Base-by-base conservation (phyloP, 2,329 filamentous ascomycete genomes). In the Cladosporium sp. region DNA sequence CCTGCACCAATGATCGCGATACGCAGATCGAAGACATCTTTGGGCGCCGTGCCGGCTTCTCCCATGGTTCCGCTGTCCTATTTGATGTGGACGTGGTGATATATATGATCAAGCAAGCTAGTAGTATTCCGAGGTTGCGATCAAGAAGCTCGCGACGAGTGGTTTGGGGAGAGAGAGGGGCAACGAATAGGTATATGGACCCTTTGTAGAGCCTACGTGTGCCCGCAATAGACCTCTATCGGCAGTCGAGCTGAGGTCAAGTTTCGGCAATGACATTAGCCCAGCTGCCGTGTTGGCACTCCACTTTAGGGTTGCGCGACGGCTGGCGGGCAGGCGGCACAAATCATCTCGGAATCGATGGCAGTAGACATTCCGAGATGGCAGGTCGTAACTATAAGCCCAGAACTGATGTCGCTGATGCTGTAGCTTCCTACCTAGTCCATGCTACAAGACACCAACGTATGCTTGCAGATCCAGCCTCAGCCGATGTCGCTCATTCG, bases 1-100 rank as follows among this genome's bases (percentile, higher is more conserved):
- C 74, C 76, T 55, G 75, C 74, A 60, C 76, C 76, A 56, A 76
- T 69, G 58, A 78, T 74, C 69, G 67, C 70, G 26, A 78, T 75
- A 55, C 76, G 71, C 57, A 77, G 66, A 63, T 74, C 73, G 44
- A 76, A 69, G 21, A 76, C 72, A 62, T 74, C 71, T 44, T 72
- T 70, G 11, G 69, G 59, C 44, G 74, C 74, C 74, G 75, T 77
- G 49, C 53, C 70, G 31, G 35, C 59, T 40, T 26, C 40, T 10
- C 23, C 55, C 18, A 40, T 16, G n/a, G 5, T 33, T 14, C 40
- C 29, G 33, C n/a, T 35, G 5, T 21, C 14, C 33, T 40, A 26
- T 14, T 21, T 2, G 29, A 61, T 31, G 23, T 26, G 18, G 40
- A 33, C 40, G 40, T 46, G 16, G 44, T 12, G 26, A 18, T 44